Evolutionary conservation across 2,329 filamentous ascomycete genomes (phyloP).

Genomic region (Falciphora oryzae): DNA sequence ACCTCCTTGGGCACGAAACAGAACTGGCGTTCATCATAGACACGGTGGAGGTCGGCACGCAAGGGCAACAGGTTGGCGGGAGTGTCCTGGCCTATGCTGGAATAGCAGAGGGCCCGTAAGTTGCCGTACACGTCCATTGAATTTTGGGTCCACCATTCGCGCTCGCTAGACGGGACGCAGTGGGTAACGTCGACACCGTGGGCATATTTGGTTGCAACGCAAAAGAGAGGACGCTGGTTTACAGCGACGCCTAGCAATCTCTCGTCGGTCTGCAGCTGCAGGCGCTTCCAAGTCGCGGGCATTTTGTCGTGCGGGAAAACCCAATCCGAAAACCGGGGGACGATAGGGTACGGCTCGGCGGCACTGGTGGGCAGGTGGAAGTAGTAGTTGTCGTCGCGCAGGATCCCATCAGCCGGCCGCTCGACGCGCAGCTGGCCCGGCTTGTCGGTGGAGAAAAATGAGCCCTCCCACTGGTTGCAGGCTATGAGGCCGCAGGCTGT

Average conservation of each 20-base stretch:
- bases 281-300: not conserved
- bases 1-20: not conserved
- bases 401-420: not conserved
- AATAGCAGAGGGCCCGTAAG: not conserved
- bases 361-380: not conserved
- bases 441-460: not conserved
- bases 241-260: too few species aligned
- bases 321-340: not conserved
- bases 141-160: not conserved
- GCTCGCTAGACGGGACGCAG: not conserved
- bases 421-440: not conserved
- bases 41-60: not conserved
- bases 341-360: not conserved
- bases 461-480: conserved; percentile 8
- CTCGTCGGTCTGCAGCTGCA: too few species aligned
- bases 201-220: not conserved
- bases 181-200: not conserved
- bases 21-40: not conserved
- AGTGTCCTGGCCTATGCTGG: not conserved
- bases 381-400: not conserved
- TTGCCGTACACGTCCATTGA: not conserved
- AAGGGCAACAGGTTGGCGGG: not conserved
- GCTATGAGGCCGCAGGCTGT: conserved; percentile 12
- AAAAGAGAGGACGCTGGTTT: not conserved
- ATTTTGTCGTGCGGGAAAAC: not conserved